These are phyloP conservation scores for Lyophyllum decastes DNA, from an alignment of 768 basidiomycete species.

Conservation along the genomic window DNA sequence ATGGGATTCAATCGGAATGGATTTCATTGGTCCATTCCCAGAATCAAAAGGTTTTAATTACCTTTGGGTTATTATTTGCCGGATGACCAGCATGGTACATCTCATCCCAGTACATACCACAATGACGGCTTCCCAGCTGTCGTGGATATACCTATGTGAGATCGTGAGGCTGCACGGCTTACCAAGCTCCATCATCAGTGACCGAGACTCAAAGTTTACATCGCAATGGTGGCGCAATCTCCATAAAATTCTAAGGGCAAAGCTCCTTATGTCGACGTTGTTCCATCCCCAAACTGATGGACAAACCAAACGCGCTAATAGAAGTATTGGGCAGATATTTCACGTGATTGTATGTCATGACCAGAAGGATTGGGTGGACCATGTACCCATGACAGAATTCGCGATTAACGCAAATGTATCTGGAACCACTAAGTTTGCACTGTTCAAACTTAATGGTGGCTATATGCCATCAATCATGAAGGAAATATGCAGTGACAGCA, in stretches of 20 bases:
- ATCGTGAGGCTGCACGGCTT: constrained; percentile 27
- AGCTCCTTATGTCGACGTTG: background rate
- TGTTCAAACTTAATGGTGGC: background rate
- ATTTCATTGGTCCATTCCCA: constrained; percentile 31
- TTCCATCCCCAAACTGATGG: constrained; percentile 2
- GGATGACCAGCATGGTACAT: constrained; percentile 6
- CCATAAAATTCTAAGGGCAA: constrained; percentile 5
- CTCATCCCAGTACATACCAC: constrained; percentile 18
- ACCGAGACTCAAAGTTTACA: constrained; percentile 35
- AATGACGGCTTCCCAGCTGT: constrained; percentile 19
- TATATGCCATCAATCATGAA: background rate
- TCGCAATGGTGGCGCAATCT: constrained; percentile 30
- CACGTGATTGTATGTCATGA: background rate
- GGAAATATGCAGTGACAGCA: background rate
- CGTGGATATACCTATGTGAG: constrained; percentile 21
- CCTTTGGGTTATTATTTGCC: constrained; percentile 25
- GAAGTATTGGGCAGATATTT: background rate
- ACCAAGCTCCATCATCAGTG: constrained; percentile 25
- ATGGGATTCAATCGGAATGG: constrained; percentile 34
- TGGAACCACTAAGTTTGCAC: background rate
- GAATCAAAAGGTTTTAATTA: constrained; percentile 20
- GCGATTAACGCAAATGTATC: background rate
- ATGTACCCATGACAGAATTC: too few relatives aligned
- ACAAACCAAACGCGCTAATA: constrained; percentile 4
- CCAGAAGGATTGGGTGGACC: too few relatives aligned